These are phyloP conservation scores for Russula sp. DNA, from an alignment of 768 basidiomycete species.

Conservation along the genomic window DNA sequence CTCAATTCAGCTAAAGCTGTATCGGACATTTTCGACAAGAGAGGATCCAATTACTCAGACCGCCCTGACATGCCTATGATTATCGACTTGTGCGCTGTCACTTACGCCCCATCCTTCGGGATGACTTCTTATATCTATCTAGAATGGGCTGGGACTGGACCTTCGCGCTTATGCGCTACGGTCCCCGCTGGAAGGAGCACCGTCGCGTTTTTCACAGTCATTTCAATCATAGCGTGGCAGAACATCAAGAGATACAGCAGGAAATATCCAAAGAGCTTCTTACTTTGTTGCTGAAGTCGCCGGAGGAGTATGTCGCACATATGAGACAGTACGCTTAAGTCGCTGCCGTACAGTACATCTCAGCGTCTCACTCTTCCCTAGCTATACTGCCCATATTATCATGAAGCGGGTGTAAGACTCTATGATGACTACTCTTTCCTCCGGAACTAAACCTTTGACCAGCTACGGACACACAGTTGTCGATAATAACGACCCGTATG, in stretches of 20 bases:
- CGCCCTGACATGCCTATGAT: slow-evolving; percentile 26
- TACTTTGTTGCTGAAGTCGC: slow-evolving; percentile 17
- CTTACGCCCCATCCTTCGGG: background rate
- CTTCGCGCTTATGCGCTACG: slow-evolving; percentile 25
- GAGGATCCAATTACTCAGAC: slow-evolving; percentile 27
- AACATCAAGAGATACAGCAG: slow-evolving; percentile 19
- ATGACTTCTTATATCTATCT: background rate
- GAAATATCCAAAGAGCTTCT: slow-evolving; percentile 20
- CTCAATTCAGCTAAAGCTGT: slow-evolving; percentile 24
- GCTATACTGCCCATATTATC: slow-evolving; percentile 12
- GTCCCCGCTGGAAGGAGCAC: slow-evolving; percentile 25
- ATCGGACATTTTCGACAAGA: slow-evolving; percentile 27
- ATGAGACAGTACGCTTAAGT: slow-evolving; percentile 15
- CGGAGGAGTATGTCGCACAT: slow-evolving; percentile 20
- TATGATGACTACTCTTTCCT: background rate
- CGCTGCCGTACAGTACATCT: background rate
- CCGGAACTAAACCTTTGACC: background rate
- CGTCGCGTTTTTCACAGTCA: slow-evolving; percentile 25
- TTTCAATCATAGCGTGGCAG: slow-evolving; percentile 19
- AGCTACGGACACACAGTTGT: slow-evolving; percentile 21
- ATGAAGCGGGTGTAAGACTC: slow-evolving; percentile 15
- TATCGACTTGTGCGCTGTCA: slow-evolving; percentile 22
- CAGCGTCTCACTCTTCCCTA: background rate
- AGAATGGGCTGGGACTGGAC: slow-evolving; percentile 28
- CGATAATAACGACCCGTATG: slow-evolving; percentile 20